A percentile compares a stretch with the other conserved stretches of the same genome.
Conservation (phyloP, 208 protist genomes). For the Zelonia costaricensis region DNA sequence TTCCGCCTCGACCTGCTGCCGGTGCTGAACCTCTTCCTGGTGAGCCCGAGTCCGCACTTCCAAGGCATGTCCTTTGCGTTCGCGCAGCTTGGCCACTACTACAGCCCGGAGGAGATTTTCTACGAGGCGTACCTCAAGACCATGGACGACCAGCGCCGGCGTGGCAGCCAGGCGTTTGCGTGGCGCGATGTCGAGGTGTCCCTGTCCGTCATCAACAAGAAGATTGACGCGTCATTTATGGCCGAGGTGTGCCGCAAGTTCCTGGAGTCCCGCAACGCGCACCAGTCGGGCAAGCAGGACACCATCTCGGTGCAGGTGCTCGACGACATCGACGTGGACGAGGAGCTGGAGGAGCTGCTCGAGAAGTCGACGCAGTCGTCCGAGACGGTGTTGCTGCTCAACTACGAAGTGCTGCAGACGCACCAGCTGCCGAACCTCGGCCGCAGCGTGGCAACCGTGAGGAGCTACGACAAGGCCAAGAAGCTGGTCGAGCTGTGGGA, state of each 20-base stretch:
- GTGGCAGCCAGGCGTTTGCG: slow-evolving; percentile 84
- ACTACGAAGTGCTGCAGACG: slow-evolving; percentile 76
- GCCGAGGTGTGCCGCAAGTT: slow-evolving; percentile 80
- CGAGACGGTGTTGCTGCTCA: slow-evolving; percentile 75
- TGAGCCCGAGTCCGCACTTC: slow-evolving; percentile 85
- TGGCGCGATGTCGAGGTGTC: slow-evolving; percentile 90
- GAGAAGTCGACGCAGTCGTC: slow-evolving; percentile 53
- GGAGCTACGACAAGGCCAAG: slow-evolving; percentile 71
- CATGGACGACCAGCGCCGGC: slow-evolving; percentile 79
- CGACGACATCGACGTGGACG: slow-evolving; percentile 71
- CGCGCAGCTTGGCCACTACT: slow-evolving; percentile 80
- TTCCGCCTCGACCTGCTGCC: slow-evolving; percentile 69
- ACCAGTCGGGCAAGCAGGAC: slow-evolving; percentile 17
- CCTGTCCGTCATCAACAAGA: slow-evolving; percentile 87
- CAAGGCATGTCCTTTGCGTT: slow-evolving; percentile 87
- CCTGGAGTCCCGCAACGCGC: slow-evolving; percentile 60
- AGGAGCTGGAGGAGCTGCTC: slow-evolving; percentile 69
- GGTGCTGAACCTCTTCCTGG: slow-evolving; percentile 84
- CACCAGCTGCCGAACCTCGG: slow-evolving; percentile 60
- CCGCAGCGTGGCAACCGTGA: slow-evolving; percentile 75
- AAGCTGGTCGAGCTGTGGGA: slow-evolving; percentile 76
- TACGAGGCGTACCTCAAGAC: slow-evolving; percentile 92
- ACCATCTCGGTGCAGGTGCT: slow-evolving; percentile 66
- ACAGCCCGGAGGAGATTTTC: slow-evolving; percentile 90
- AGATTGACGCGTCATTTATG: slow-evolving; percentile 80